Evolutionary conservation across 495 filamentous ascomycete genomes (phyloP), one percentile per base, ranked within the genome.

Genomic region (Podospora anserina): DNA sequence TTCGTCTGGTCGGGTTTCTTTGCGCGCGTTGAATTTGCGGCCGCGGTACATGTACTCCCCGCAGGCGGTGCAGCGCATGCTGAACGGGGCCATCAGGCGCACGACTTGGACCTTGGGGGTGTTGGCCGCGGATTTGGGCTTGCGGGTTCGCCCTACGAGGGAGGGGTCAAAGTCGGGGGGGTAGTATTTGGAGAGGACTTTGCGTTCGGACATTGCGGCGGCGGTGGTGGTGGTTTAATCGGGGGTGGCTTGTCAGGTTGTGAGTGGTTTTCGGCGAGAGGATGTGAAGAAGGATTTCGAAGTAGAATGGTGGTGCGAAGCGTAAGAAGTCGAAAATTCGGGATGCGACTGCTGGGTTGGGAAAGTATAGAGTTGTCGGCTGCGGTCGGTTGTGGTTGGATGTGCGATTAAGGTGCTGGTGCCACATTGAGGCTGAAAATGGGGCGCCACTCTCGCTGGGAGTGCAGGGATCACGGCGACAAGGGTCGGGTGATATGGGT

Each of bases 11-110:
- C 74, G 92, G 7, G 90, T 96, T 74, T 97, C 92, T 71, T 99
- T 99, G 63, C 93, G 88, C 2, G 95, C 94, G 79, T 97, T 99
- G 86, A 97, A 98, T 74, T 97, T 98, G 61, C 94, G 89, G 1
- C 94, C 94, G 71, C 92, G 92, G 83, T 97, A 97, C 77, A 99
- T 97, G 84, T 92, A 97, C 82, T 97, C 94, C 75, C 92, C 94
- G 78, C 94, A 98, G 64, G 88, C 82, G 19, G 86, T 89, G 78
- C 96, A 98, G 79, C 91, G 92, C 91, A 99, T 96, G 28, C 88
- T 79, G 63, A 98, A 99, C 68, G 96, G 96, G 0, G 95, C 93
- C 92, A 98, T 98, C 20, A 99, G 83, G n/a, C 96, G 91, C 60
- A 97, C 93, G 4, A 90, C 92, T 74, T 94, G 91, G 20, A 92